Evolutionary conservation across 2,329 filamentous ascomycete genomes (phyloP), one percentile per base, ranked within the genome.

Genomic region (Aphanocladium album): DNA sequence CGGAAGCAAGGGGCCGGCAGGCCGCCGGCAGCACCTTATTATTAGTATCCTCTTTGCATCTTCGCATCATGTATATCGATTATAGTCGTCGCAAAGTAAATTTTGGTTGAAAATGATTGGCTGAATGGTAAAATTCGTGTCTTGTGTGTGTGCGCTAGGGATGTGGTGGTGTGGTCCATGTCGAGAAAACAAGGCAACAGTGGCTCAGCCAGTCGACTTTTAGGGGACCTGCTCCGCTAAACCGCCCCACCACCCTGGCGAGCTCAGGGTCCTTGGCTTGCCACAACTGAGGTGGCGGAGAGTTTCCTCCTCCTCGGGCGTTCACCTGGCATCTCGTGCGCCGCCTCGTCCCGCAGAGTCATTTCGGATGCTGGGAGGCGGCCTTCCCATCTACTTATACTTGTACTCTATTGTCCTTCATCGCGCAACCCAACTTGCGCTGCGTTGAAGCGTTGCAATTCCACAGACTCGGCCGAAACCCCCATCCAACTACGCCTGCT

Each of bases 211-310:
- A 3, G n/a, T 37, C 14, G 19, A 23, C 9, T 30, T 39, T 35
- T 47, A 56, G 41, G 53, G 53, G 53, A 47, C 41, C 27, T 35
- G n/a, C 52, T 23, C 53, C 43, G 53, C 53, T 47, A 30, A 47
- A 47, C 17, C 11, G 43, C 25, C n/a, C 53, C 41, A 21, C 33
- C 19, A 33, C 53, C 39, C 21, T n/a, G n/a, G n/a, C n/a, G n/a
- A 46, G 30, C 11, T 47, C 53, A 47, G 43, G 53, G 53, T 37
- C 53, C 56, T 51, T 47, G 23, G 45, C 23, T 45, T 21, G 39
- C 33, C 30, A 8, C 43, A 17, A n/a, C n/a, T n/a, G n/a, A n/a
- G n/a, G n/a, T n/a, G n/a, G n/a, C 54, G 54, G 45, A 57, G 45
- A 4, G 14, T 57, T 57, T 49, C 14, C 33, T 56, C 53, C 53